phyloP scores from a whole-genome alignment of 2,329 filamentous ascomycete species.

The Talaromyces sp. region DNA sequence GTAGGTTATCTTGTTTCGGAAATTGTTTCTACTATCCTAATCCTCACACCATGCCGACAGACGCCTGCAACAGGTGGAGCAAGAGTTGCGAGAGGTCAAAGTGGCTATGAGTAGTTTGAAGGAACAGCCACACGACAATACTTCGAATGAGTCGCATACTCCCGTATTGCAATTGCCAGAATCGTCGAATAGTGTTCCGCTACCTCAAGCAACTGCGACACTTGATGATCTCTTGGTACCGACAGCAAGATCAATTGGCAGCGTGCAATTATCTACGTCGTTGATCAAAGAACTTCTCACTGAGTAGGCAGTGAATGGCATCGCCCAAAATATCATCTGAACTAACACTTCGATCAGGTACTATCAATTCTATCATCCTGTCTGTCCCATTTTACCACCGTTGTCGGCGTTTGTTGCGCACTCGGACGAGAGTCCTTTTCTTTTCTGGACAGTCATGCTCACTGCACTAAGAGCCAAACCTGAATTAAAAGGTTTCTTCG shows the following conservation, averaged over 20 bases:
- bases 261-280: background rate
- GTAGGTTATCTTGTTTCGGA: background rate
- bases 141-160: background rate
- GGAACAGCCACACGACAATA: background rate
- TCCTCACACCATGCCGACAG: background rate
- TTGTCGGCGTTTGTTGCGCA: constrained; percentile 6
- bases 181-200: background rate
- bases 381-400: constrained; percentile 8
- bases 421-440: constrained; percentile 4
- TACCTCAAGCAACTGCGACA: background rate
- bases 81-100: constrained; percentile 5
- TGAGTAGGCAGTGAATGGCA: background rate
- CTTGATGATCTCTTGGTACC: background rate
- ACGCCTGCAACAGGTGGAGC: constrained; percentile 2
- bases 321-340: no score
- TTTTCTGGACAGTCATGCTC: constrained; percentile 14
- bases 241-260: constrained; percentile 6
- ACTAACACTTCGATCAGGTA: background rate
- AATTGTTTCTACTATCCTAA: background rate
- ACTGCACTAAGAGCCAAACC: constrained; percentile 5
- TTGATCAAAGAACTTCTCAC: constrained; percentile 2
- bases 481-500: background rate
- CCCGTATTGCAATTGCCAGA: background rate
- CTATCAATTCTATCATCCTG: constrained; percentile 3
- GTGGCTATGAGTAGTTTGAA: background rate